A percentile compares a stretch with the other conserved stretches of the same genome.
phyloP scores from a whole-genome alignment of 148 eudicot species.

The Rhododendron williamsianum region DNA sequence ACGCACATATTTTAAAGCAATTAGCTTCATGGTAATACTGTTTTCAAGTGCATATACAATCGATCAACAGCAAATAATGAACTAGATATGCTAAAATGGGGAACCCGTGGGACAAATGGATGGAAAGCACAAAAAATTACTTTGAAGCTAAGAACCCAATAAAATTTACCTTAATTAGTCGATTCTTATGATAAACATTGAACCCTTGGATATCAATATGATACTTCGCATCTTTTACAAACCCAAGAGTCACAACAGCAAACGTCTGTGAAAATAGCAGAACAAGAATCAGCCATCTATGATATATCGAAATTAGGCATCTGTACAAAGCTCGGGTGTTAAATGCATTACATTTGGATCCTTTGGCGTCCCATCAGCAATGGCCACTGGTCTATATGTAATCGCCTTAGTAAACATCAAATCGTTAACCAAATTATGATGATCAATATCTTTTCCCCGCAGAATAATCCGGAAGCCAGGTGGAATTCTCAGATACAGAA shows the following conservation, averaged over 20 bases:
- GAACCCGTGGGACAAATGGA: neutral
- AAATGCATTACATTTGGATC: conserved; percentile 52
- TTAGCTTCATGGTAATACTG: neutral
- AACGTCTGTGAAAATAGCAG: conserved; percentile 42
- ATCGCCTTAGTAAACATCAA: conserved; percentile 69
- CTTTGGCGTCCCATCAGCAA: conserved; percentile 44
- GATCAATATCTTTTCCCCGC: conserved; percentile 77
- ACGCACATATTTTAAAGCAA: neutral
- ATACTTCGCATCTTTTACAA: conserved; percentile 81
- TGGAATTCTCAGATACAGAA: conserved; percentile 81
- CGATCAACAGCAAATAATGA: neutral
- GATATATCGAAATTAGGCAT: neutral
- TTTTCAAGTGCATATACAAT: neutral
- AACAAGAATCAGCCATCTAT: neutral
- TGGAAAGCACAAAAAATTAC: neutral
- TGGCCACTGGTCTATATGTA: conserved; percentile 63
- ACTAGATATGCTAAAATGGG: neutral
- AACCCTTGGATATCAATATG: conserved; percentile 97
- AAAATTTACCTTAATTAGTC: conserved; percentile 78
- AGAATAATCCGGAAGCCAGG: conserved; percentile 66
- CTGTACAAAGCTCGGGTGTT: neutral
- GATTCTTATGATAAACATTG: conserved; percentile 94
- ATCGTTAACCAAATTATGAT: conserved; percentile 76
- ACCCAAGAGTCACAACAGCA: conserved; percentile 81
- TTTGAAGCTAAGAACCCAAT: neutral